Evolutionary conservation across 2,329 filamentous ascomycete species (phyloP).

Genomic region (Cytospora paraplurivora): DNA sequence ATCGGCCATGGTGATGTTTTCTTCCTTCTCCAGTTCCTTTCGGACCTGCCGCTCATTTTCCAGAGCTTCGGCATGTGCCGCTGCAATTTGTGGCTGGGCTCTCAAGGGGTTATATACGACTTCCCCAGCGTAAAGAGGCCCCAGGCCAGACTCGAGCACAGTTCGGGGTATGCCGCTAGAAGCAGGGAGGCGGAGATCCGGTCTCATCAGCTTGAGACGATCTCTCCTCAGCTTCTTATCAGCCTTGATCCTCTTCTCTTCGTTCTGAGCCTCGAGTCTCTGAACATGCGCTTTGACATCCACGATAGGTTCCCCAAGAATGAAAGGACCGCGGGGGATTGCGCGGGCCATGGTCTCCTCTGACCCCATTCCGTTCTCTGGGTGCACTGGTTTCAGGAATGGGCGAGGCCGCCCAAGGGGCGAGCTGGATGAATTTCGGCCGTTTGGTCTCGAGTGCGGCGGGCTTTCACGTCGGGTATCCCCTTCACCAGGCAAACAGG

Average conservation of each 20-base stretch:
- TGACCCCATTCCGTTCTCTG: not conserved
- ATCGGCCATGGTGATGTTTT: not conserved
- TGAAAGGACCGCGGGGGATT: not conserved
- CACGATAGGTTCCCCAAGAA: not conserved
- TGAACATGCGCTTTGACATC: not conserved
- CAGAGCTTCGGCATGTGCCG: not conserved
- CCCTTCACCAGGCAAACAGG: not conserved
- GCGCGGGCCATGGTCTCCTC: not conserved
- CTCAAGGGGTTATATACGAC: not conserved
- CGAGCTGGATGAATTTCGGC: not conserved
- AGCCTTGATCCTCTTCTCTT: not conserved
- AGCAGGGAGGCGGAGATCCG: not conserved
- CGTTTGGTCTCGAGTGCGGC: not conserved
- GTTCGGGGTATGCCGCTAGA: not conserved
- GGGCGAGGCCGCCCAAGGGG: not conserved
- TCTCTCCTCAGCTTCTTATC: not conserved
- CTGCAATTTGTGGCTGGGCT: no score
- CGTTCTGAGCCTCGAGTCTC: not conserved
- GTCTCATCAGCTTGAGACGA: not conserved
- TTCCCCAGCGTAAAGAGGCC: slow-evolving; percentile 6
- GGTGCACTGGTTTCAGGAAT: not conserved
- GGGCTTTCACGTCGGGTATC: not conserved
- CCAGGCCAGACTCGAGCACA: not conserved
- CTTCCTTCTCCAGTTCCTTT: not conserved
- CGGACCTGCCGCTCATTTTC: not conserved